phyloP scores from a whole-genome alignment of 352 stramenopile species.

The Phytophthora pseudosyringae region DNA sequence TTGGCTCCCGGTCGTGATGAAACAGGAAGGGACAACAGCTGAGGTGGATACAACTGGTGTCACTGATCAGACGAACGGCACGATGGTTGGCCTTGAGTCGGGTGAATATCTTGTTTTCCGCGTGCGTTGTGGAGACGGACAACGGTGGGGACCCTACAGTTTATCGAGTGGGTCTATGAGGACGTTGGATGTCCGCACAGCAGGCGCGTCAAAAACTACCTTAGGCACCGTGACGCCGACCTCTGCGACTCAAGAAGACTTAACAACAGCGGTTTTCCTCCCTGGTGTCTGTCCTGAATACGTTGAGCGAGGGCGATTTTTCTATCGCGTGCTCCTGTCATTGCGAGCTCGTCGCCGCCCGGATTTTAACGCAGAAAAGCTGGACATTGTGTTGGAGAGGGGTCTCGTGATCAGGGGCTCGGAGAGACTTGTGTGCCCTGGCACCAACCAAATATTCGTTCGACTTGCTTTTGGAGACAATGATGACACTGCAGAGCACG shows the following conservation, averaged over 20 bases:
- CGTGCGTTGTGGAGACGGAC: slow-evolving; percentile 60
- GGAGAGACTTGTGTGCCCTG: slow-evolving; percentile 61
- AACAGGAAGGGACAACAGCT: slow-evolving; percentile 45
- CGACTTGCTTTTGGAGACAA: slow-evolving; percentile 34
- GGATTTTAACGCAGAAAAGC: slow-evolving; percentile 56
- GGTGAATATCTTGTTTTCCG: slow-evolving; percentile 65
- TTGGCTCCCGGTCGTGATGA: slow-evolving; percentile 62
- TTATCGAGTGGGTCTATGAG: slow-evolving; percentile 62
- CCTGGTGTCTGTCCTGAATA: slow-evolving; percentile 69
- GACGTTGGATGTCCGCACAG: slow-evolving; percentile 44
- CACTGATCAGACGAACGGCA: slow-evolving; percentile 65
- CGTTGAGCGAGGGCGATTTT: slow-evolving; percentile 65
- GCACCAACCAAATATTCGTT: slow-evolving; percentile 74
- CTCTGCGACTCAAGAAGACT: background rate
- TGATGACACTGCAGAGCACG: slow-evolving; percentile 14
- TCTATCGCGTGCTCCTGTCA: slow-evolving; percentile 62
- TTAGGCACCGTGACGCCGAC: slow-evolving; percentile 26
- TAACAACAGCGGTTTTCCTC: slow-evolving; percentile 46
- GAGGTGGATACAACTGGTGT: slow-evolving; percentile 52
- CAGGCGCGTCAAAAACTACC: background rate
- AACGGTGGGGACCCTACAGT: slow-evolving; percentile 76
- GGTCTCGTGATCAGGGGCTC: slow-evolving; percentile 58
- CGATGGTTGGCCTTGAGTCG: slow-evolving; percentile 67
- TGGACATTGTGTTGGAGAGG: slow-evolving; percentile 61
- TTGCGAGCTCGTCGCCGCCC: slow-evolving; percentile 56